Conservation (phyloP, 208 protist species). For the Dictyostelium gargantuum region DNA sequence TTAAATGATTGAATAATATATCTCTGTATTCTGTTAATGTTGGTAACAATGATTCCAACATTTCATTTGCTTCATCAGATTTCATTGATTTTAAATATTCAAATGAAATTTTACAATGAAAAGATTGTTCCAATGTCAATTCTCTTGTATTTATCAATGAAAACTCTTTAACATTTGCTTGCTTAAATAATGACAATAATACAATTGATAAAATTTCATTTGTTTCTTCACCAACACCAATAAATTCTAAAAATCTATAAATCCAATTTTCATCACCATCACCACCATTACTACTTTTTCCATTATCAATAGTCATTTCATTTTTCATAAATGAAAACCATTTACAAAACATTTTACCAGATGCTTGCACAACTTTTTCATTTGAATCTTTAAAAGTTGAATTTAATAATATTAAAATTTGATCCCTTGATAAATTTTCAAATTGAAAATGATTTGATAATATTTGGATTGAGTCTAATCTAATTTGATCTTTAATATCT, state of each 20-base stretch:
- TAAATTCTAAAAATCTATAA: background rate
- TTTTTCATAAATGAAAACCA: background rate
- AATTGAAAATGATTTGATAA: background rate
- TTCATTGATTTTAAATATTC: background rate
- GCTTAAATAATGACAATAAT: background rate
- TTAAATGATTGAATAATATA: conserved; percentile 1
- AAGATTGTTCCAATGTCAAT: background rate
- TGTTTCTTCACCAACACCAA: background rate
- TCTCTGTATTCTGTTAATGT: conserved; percentile 10
- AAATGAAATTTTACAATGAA: background rate
- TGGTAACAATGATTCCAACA: background rate
- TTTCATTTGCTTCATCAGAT: background rate
- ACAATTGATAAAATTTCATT: background rate
- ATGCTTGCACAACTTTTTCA: background rate
- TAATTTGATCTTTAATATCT: conserved; percentile 10
- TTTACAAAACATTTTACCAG: background rate
- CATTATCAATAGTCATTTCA: background rate
- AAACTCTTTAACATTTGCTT: background rate
- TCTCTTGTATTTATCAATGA: background rate
- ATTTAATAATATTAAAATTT: background rate
- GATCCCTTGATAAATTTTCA: background rate
- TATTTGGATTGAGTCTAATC: background rate
- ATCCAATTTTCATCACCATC: background rate
- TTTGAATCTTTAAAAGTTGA: background rate
- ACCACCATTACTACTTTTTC: background rate